A percentile compares a stretch with the other conserved stretches of the same genome.
Evolutionary conservation across 2,329 filamentous ascomycete species (phyloP).

Genomic region (Cytospora mali): DNA sequence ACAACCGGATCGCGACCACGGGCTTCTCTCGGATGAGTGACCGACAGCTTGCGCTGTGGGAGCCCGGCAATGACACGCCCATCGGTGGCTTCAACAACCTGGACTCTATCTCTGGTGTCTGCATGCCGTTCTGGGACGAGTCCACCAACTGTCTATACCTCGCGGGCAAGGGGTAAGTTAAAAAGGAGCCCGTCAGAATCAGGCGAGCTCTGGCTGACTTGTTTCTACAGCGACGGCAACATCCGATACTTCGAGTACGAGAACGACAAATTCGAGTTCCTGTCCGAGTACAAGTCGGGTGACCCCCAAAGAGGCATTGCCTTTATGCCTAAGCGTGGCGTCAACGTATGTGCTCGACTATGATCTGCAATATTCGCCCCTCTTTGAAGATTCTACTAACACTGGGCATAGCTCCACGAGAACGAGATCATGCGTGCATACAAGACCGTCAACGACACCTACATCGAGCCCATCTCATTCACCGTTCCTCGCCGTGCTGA

Average conservation of each 20-base stretch:
- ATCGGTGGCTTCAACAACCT: constrained; percentile 88
- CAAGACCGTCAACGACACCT: constrained; percentile 94
- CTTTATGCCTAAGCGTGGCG: constrained; percentile 91
- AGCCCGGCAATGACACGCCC: constrained; percentile 81
- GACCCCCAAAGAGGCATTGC: constrained; percentile 94
- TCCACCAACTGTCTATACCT: constrained; percentile 94
- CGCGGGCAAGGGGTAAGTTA: constrained; percentile 87
- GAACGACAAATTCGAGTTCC: constrained; percentile 97
- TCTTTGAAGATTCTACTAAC: constrained; percentile 28
- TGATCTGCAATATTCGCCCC: neutral
- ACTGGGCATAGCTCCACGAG: constrained; percentile 69
- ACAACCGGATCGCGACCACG: constrained; percentile 92
- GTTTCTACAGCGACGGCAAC: constrained; percentile 78
- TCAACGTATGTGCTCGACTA: constrained; percentile 65
- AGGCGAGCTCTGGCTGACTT: constrained; percentile 32
- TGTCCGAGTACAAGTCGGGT: constrained; percentile 95
- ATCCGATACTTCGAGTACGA: constrained; percentile 99
- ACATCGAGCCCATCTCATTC: constrained; percentile 97
- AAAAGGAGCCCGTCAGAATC: constrained; percentile 2
- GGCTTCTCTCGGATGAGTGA: constrained; percentile 99
- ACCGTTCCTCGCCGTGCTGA: constrained; percentile 92
- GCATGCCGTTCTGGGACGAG: constrained; percentile 98
- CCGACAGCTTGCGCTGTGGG: constrained; percentile 93
- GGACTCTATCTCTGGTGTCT: constrained; percentile 95
- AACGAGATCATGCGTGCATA: constrained; percentile 95